Evolutionary conservation across 495 filamentous ascomycete species (phyloP), one percentile per base, ranked within the genome.

Genomic region (Usnea hakonensis): DNA sequence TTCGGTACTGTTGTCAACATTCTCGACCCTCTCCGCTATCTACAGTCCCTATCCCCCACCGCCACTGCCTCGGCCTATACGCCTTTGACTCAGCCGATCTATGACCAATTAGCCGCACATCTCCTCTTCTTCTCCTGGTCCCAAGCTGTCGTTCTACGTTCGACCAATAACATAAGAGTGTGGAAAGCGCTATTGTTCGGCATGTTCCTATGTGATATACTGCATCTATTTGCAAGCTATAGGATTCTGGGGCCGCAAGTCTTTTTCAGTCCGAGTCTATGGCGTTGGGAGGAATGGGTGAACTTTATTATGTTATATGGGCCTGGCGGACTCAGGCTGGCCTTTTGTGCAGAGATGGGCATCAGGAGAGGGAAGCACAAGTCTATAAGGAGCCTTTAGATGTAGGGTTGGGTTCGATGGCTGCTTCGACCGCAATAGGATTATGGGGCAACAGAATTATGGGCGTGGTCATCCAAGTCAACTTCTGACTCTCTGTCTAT

Each of bases 161-260:
- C 65, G 14, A 64, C 65, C 8, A 58, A 66, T 14, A 68, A 72
- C 28, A 28, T 71, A 11, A 56, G 48, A 43, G 55, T 70, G 0
- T 71, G 67, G 69, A 71, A 74, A 60, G 53, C 60, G 23, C 62
- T 72, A 21, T 46, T 72, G 32, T 61, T 70, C 17, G 70, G 70
- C 32, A 72, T 72, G 38, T 58, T 70, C 21, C 28, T 72, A 11
- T 70, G 67, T 54, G 72, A 72, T 57, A 17, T 63, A 17, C 40
- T 74, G 41, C 70, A 74, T 64, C 56, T 74, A 54, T 59, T 44
- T 17, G 46, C 40, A 32, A 62, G 57, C 43, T 70, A 61, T 53
- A 40, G 57, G 44, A 53, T 66, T 16, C 44, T 72, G 62, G 70
- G 68, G 1, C 28, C 58, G 28, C 38, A 37, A 32, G 59, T 55